phyloP scores from a whole-genome alignment of 2,329 filamentous ascomycete genomes.

The Clonostachys sp. region DNA sequence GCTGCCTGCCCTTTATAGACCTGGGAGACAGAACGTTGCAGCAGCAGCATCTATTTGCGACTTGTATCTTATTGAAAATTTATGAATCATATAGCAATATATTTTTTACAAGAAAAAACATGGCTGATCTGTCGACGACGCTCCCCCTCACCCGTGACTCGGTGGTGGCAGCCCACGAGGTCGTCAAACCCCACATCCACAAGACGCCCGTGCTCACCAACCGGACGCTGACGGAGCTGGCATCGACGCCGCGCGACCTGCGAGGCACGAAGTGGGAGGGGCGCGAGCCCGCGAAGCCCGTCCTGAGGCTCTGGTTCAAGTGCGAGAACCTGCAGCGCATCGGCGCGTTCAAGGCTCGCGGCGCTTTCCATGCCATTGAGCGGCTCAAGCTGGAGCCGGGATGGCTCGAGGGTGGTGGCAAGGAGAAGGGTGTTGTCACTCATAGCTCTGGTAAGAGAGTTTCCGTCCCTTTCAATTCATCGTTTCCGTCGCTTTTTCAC shows the following conservation, averaged over 20 bases:
- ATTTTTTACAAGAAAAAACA: constrained; percentile 11
- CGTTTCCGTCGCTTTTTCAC: not conserved
- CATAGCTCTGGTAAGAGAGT: constrained; percentile 71
- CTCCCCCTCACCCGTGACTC: constrained; percentile 69
- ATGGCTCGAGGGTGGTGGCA: constrained; percentile 54
- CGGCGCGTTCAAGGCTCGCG: constrained; percentile 88
- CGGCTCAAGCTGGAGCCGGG: constrained; percentile 60
- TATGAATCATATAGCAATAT: too few relatives aligned
- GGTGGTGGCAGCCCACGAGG: constrained; percentile 64
- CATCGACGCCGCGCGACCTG: constrained; percentile 66
- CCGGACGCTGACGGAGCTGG: constrained; percentile 67
- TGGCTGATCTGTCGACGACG: constrained; percentile 49
- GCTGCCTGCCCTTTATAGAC: too few relatives aligned
- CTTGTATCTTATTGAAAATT: not conserved
- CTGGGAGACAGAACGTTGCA: too few relatives aligned
- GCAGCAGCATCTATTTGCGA: constrained; percentile 1
- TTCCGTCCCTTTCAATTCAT: not conserved
- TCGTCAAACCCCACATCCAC: constrained; percentile 75
- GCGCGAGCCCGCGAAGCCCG: constrained; percentile 55
- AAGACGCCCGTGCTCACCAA: constrained; percentile 80
- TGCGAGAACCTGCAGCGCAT: constrained; percentile 90
- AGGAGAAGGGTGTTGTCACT: constrained; percentile 72
- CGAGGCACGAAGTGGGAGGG: constrained; percentile 52
- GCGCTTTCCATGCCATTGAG: constrained; percentile 82
- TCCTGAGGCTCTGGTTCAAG: constrained; percentile 82